phyloP scores from a whole-genome alignment of 192 early-diverging fungal genomes.

The Rhizophlyctis rosea region DNA sequence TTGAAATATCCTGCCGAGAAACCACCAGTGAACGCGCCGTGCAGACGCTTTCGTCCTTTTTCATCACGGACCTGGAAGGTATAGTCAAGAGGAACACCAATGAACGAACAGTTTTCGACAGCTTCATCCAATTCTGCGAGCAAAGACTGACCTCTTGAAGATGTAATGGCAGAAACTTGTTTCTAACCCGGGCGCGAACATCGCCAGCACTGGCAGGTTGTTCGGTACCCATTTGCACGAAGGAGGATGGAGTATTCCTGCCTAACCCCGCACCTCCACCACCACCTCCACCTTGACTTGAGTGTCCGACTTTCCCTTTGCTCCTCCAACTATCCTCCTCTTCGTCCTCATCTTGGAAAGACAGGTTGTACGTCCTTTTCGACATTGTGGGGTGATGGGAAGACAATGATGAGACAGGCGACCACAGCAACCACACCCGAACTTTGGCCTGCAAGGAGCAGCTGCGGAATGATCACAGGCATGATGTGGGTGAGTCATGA shows the following conservation, averaged over 20 bases:
- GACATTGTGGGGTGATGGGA: too few relatives aligned
- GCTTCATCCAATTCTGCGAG: neutral
- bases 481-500: too few relatives aligned
- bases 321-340: neutral
- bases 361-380: too few relatives aligned
- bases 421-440: too few relatives aligned
- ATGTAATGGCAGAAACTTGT: slow-evolving; percentile 46
- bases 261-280: neutral
- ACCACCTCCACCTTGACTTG: neutral
- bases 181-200: slow-evolving; percentile 44
- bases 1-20: slow-evolving; percentile 93
- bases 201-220: slow-evolving; percentile 38
- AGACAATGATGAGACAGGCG: too few relatives aligned
- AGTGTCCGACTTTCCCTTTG: neutral
- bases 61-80: slow-evolving; percentile 37
- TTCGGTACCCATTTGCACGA: slow-evolving; percentile 35
- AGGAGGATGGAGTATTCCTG: too few relatives aligned
- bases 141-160: slow-evolving; percentile 42
- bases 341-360: neutral
- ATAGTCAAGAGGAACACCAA: neutral
- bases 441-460: too few relatives aligned
- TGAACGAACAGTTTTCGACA: slow-evolving; percentile 2
- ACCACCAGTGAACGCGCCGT: slow-evolving; percentile 93
- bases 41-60: slow-evolving; percentile 75
- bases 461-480: too few relatives aligned